Evolutionary conservation across 2,329 filamentous ascomycete genomes (phyloP).

Genomic region (Ophiostoma himal-ulmi): DNA sequence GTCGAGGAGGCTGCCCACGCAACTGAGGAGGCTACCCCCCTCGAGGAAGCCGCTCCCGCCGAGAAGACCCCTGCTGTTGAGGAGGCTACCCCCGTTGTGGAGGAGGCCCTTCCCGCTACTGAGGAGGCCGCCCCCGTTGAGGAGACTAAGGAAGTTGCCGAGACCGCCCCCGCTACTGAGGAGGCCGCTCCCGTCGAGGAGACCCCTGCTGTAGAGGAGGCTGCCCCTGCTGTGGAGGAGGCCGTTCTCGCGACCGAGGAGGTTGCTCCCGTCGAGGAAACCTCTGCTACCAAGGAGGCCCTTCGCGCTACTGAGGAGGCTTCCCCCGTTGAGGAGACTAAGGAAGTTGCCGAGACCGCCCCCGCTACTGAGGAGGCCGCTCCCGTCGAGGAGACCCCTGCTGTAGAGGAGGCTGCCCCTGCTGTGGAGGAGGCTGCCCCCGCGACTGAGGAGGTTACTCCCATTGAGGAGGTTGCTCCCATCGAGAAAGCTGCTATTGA

Average conservation of each 20-base stretch:
- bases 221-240: not conserved
- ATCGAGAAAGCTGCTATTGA: conserved; percentile 17
- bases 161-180: conserved; percentile 11
- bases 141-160: no score
- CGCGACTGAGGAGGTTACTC: conserved; percentile 18
- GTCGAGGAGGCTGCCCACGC: not conserved
- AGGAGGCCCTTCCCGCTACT: not conserved
- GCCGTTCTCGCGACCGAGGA: no score
- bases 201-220: not conserved
- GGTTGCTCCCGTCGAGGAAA: not conserved
- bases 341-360: not conserved
- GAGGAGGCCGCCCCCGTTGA: not conserved
- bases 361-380: not conserved
- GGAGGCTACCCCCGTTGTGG: no score
- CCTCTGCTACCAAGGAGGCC: not conserved
- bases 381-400: not conserved
- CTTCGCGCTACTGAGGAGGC: not conserved
- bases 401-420: conserved; percentile 20
- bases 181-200: not conserved
- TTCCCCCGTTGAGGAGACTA: not conserved
- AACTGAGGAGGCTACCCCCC: no score
- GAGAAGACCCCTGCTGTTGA: no score
- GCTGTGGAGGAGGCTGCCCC: not conserved
- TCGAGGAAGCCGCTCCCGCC: no score
- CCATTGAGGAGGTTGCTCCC: conserved; percentile 20